Evolutionary conservation across 2,329 filamentous ascomycete species (phyloP), one percentile per base, ranked within the genome.

Genomic region (Xylariaceae sp.): DNA sequence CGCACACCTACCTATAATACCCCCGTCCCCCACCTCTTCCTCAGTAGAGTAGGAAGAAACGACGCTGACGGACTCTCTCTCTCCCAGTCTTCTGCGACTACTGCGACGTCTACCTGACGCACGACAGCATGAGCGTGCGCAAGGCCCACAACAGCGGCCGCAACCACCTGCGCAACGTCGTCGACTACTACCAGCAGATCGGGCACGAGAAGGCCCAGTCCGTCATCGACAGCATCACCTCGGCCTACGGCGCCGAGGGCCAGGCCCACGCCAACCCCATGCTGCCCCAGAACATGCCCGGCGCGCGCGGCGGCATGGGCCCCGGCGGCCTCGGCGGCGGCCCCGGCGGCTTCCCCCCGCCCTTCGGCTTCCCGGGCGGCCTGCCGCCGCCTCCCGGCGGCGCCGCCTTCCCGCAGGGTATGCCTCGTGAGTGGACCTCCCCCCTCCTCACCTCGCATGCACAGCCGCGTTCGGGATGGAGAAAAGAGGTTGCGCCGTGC

Each of bases 51-150:
- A 40, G 42, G n/a, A n/a, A n/a, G n/a, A n/a, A n/a, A n/a, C n/a
- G 37, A 29, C 32, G 31, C 45, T 50, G 50, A 47, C 46, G 36
- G 45, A 29, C 27, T 24, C 25, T 15, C 17, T 37, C 19, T 24
- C 5, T 53, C 27, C 32, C 56, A 86, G 80, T 84, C 75, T 85
- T 85, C 61, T 86, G 89, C 73, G 92, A 98, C 63, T 98, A 98
- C 66, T 98, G 92, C 76, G 92, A 98, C 83, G 92, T 98, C 63
- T 98, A 98, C 75, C 83, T 98, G 52, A 98, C 92, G 49, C 92
- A 98, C 75, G 92, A 98, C 73, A 94, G 88, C 29, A 96, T 96
- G 90, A 94, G 88, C 65, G 92, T 98, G 64, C 89, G 92, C 53
- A 96, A 96, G 69, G 92, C 92, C 31, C 92, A 98, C 65, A 98